phyloP scores from a whole-genome alignment of 805 yeast species.

The Ogataea zsoltii region DNA sequence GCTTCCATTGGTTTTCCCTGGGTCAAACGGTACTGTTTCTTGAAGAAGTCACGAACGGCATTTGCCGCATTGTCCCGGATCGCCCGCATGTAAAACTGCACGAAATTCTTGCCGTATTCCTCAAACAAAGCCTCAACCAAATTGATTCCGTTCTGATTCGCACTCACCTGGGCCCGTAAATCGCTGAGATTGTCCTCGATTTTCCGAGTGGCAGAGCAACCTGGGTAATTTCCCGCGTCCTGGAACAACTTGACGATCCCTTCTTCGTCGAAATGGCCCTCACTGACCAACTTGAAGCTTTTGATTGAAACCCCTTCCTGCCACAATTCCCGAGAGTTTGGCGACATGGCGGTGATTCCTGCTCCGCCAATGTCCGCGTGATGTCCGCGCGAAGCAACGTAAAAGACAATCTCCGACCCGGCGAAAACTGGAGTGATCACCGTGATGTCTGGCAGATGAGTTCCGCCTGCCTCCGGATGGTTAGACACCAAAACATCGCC shows the following conservation, averaged over 20 bases:
- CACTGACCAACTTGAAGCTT: conserved; percentile 46
- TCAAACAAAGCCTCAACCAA: conserved; percentile 41
- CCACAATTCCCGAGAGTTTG: conserved; percentile 49
- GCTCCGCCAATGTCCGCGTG: conserved; percentile 63
- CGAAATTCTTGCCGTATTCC: conserved; percentile 41
- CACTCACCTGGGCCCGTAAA: conserved; percentile 46
- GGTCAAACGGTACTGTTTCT: conserved; percentile 40
- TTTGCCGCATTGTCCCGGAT: conserved; percentile 44
- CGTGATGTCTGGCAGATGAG: conserved; percentile 50
- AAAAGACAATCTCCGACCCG: conserved; percentile 44
- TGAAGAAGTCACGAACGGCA: conserved; percentile 39
- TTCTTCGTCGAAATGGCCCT: conserved; percentile 51
- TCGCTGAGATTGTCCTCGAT: conserved; percentile 52
- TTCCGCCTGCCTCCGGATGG: conserved; percentile 44
- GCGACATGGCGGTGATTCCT: conserved; percentile 55
- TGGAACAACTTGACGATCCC: conserved; percentile 45
- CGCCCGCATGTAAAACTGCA: conserved; percentile 45
- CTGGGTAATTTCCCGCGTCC: conserved; percentile 49
- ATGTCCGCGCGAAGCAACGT: conserved; percentile 59
- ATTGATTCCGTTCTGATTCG: conserved; percentile 50
- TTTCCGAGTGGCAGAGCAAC: conserved; percentile 55
- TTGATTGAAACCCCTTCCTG: conserved; percentile 58
- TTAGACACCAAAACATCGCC: conserved; percentile 45
- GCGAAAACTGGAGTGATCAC: conserved; percentile 54
- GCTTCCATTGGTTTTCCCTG: conserved; percentile 39